These are phyloP conservation scores for Aspergillus ostianus DNA, from an alignment of 495 filamentous ascomycete species.

Conservation along the genomic window DNA sequence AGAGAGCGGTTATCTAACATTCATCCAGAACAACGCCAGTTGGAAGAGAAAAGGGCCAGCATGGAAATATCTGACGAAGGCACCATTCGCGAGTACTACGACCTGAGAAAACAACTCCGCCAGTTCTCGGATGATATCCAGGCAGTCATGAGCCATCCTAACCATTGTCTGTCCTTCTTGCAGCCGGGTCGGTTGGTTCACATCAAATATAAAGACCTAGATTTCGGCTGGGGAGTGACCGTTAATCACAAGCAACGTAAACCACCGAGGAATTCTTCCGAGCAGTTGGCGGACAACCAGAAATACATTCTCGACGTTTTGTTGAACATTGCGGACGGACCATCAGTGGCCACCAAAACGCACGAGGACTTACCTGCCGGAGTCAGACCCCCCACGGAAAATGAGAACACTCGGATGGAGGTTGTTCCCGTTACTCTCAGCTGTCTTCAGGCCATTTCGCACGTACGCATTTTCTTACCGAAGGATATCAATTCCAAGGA, in stretches of 20 bases:
- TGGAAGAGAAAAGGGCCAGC: constrained; percentile 68
- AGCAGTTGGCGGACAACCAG: constrained; percentile 68
- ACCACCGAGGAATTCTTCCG: constrained; percentile 55
- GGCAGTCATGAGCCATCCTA: constrained; percentile 83
- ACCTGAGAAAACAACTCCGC: constrained; percentile 77
- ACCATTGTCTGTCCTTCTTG: constrained; percentile 75
- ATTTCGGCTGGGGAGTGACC: constrained; percentile 93
- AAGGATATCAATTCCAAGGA: constrained; percentile 63
- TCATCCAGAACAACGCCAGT: constrained; percentile 59
- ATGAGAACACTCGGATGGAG: constrained; percentile 73
- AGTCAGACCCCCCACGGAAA: constrained; percentile 59
- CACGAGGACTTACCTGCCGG: constrained; percentile 61
- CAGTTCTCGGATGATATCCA: constrained; percentile 81
- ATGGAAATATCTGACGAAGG: constrained; percentile 80
- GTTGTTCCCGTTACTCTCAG: constrained; percentile 83
- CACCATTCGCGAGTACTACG: constrained; percentile 88
- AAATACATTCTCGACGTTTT: constrained; percentile 79
- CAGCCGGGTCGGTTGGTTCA: constrained; percentile 80
- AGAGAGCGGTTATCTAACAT: constrained; percentile 20
- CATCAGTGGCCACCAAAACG: constrained; percentile 55
- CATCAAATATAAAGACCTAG: constrained; percentile 71
- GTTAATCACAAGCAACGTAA: constrained; percentile 66
- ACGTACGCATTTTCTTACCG: constrained; percentile 76
- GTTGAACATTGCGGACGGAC: constrained; percentile 63
- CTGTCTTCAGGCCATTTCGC: constrained; percentile 74